phyloP scores from a whole-genome alignment of 75 land plant genomes.

The Larix kaempferi region DNA sequence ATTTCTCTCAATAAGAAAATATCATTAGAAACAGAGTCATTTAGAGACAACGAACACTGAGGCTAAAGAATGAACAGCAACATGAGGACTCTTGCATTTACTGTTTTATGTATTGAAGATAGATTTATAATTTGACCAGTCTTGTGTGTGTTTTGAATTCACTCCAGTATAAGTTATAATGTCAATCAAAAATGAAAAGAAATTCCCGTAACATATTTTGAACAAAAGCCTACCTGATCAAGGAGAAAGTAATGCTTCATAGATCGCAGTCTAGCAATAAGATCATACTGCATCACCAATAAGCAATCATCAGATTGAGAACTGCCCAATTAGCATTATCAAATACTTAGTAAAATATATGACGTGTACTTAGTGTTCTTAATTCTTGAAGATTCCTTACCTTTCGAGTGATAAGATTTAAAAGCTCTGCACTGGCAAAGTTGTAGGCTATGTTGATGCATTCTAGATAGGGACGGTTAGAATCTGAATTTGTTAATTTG shows the following conservation, averaged over 20 bases:
- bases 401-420: conserved; percentile 79
- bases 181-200: background rate
- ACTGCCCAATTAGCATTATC: background rate
- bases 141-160: too few relatives aligned
- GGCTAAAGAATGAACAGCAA: background rate
- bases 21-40: background rate
- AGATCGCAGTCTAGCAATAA: conserved; percentile 79
- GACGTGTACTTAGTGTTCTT: background rate
- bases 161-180: background rate
- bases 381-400: conserved; percentile 26
- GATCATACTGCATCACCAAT: conserved; percentile 68
- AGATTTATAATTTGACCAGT: background rate
- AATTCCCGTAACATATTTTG: background rate
- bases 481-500: conserved; percentile 57
- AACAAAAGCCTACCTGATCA: conserved; percentile 58
- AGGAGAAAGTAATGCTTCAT: conserved; percentile 96
- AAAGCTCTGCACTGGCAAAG: conserved; percentile 90
- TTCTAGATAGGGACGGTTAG: conserved; percentile 81
- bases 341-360: background rate
- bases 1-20: background rate
- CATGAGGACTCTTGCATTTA: background rate
- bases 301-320: background rate
- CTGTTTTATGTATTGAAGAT: background rate
- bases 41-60: background rate
- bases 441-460: conserved; percentile 87